Base-by-base conservation (phyloP, 306 rosid species). In the Glycyrrhiza uralensis region DNA sequence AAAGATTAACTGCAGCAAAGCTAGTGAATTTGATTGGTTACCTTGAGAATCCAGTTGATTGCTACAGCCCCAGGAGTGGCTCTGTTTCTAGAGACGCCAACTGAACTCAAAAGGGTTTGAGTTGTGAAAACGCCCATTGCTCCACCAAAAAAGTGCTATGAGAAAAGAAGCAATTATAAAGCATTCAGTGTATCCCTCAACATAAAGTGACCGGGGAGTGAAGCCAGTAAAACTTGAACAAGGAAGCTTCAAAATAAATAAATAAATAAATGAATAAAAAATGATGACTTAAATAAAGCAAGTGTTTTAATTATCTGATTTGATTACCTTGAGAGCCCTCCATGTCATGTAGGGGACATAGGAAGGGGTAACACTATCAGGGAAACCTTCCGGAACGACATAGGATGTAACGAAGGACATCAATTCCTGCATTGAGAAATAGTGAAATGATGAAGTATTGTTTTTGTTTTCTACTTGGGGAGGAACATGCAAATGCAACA, bases 51-150 rank as follows among this genome's bases (percentile, higher is more conserved):
- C 99, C 99, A 94, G 71, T 91, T 94, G 60, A 94, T 87, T 36
- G 99, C 99, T 14, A 91, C 89, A 74, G 99, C 99, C 4, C 91
- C 99, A 0, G 89, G 88, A 49, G 90, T 47, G 38, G 93, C 83
- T 74, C 67, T 83, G 76, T 86, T 86, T 84, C 87, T 85, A 38
- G 96, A 86, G 68, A 94, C 81, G 23, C 99, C 99, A 78, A 94
- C 96, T 0, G 99, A 94, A 80, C 57, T 82, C 83, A 94, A 76
- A 58, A 94, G 97, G 6, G 99, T 84, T 77, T 91, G 96, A 23
- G 99, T 94, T 0, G 99, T 94, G 85, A 94, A 94, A 76, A 94
- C 99, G 11, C 99, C 96, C 97, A 94, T 94, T n/a, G 99, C 99
- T 59, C 99, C 99, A 32, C 99, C 99, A 63, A 94, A 94, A 72